Evolutionary conservation across 306 rosid genomes (phyloP).

Genomic region (Prunus mira): DNA sequence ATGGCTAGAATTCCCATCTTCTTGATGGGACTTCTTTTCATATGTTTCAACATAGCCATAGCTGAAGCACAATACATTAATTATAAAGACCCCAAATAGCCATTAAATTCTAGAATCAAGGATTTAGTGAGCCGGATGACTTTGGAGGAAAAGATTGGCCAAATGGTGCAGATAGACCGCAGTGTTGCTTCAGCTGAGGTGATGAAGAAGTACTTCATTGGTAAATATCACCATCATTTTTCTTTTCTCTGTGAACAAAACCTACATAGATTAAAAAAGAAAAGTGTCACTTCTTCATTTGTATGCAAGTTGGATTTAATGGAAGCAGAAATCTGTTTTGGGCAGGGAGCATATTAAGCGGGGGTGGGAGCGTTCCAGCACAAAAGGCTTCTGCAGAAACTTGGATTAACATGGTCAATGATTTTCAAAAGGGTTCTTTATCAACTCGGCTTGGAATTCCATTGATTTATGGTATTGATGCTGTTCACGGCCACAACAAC

Average conservation of each 20-base stretch:
- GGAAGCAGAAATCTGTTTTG: background rate
- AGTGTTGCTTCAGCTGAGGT: slow-evolving; percentile 28
- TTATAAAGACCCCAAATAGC: slow-evolving; percentile 34
- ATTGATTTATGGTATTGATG: slow-evolving; percentile 46
- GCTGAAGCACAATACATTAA: slow-evolving; percentile 11
- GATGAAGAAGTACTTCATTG: slow-evolving; percentile 33
- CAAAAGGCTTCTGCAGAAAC: slow-evolving; percentile 25
- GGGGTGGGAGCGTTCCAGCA: slow-evolving; percentile 35
- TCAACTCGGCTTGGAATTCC: slow-evolving; percentile 42
- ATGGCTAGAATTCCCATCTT: slow-evolving; percentile 4
- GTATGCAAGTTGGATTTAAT: background rate
- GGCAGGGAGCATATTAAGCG: slow-evolving; percentile 41
- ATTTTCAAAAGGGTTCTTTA: slow-evolving; percentile 26
- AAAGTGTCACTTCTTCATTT: background rate
- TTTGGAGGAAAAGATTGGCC: slow-evolving; percentile 38
- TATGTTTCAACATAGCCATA: background rate
- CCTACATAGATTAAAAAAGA: background rate
- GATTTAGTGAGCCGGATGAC: slow-evolving; percentile 33
- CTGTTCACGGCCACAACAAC: slow-evolving; percentile 41
- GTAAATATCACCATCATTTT: background rate
- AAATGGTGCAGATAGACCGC: slow-evolving; percentile 39
- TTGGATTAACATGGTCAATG: slow-evolving; percentile 41
- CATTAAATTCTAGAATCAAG: slow-evolving; percentile 21
- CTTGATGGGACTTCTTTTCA: slow-evolving; percentile 14
- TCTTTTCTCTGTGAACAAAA: background rate